Conservation (phyloP, 768 basidiomycete species). For the Hygrocybe punicea region DNA sequence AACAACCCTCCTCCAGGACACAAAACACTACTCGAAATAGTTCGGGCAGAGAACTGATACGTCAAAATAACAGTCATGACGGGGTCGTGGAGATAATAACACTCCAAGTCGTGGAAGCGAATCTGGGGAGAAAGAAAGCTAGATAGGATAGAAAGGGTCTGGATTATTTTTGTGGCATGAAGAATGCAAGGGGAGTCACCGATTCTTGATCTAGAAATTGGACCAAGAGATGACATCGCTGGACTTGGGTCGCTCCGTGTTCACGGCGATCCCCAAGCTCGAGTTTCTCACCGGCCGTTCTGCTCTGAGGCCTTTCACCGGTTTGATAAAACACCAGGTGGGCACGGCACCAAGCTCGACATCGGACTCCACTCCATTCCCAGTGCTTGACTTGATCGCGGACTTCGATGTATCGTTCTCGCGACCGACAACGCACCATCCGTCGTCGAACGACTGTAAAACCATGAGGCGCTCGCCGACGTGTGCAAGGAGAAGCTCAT, state of each 20-base stretch:
- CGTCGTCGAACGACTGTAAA: slow-evolving; percentile 69
- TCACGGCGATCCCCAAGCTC: slow-evolving; percentile 63
- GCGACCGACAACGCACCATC: slow-evolving; percentile 73
- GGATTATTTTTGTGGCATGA: no score
- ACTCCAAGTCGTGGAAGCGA: no score
- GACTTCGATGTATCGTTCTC: slow-evolving; percentile 39
- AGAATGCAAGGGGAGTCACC: not conserved
- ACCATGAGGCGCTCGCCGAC: slow-evolving; percentile 60
- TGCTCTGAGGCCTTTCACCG: slow-evolving; percentile 54
- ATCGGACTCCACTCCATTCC: slow-evolving; percentile 28
- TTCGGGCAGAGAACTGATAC: no score
- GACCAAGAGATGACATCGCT: slow-evolving; percentile 67
- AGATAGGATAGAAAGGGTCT: no score
- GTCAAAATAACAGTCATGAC: no score
- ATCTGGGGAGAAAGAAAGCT: no score
- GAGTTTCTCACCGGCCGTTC: slow-evolving; percentile 62
- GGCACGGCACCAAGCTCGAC: slow-evolving; percentile 72
- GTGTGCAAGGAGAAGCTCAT: slow-evolving; percentile 57
- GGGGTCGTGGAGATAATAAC: no score
- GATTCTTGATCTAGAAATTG: slow-evolving; percentile 44
- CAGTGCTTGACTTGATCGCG: slow-evolving; percentile 35
- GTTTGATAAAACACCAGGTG: slow-evolving; percentile 71
- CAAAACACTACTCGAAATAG: no score
- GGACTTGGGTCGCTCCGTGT: slow-evolving; percentile 43
- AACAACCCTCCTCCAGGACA: no score